These are phyloP conservation scores for Cyberlindnera sargentensis DNA, from an alignment of 805 yeast species.

Conservation along the genomic window DNA sequence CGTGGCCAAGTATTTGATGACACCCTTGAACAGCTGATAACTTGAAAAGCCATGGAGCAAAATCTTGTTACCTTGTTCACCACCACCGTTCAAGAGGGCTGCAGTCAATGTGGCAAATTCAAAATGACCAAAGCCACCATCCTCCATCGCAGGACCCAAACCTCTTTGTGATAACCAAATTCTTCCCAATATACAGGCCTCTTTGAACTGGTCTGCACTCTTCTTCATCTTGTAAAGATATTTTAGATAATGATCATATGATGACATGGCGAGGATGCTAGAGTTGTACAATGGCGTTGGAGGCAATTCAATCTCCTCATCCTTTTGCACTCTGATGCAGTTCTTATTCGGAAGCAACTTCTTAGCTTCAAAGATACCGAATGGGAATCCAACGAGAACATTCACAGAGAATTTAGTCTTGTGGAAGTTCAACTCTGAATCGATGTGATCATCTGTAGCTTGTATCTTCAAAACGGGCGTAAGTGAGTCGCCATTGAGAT, in stretches of 20 bases:
- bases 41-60: constrained; percentile 84
- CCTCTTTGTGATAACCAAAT: constrained; percentile 91
- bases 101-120: constrained; percentile 82
- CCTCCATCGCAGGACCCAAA: constrained; percentile 50
- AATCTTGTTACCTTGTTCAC: constrained; percentile 64
- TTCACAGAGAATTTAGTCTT: constrained; percentile 68
- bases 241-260: constrained; percentile 65
- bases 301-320: constrained; percentile 35
- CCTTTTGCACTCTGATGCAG: constrained; percentile 59
- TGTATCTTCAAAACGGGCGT: constrained; percentile 67
- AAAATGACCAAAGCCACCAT: constrained; percentile 87
- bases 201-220: constrained; percentile 72
- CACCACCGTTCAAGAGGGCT: constrained; percentile 79
- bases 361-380: constrained; percentile 61
- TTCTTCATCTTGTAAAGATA: constrained; percentile 71
- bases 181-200: constrained; percentile 81
- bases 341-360: constrained; percentile 77
- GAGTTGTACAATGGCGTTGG: constrained; percentile 89
- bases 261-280: constrained; percentile 61
- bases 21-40: constrained; percentile 89
- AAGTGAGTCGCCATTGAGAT: constrained; percentile 67
- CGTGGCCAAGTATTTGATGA: constrained; percentile 72
- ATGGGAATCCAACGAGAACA: constrained; percentile 66
- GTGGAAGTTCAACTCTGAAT: constrained; percentile 47
- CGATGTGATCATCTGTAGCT: constrained; percentile 42